Percentiles rank a stretch among this genome's conserved stretches.
phyloP scores from a whole-genome alignment of 805 yeast species.

The Ogataea populi-albae region DNA sequence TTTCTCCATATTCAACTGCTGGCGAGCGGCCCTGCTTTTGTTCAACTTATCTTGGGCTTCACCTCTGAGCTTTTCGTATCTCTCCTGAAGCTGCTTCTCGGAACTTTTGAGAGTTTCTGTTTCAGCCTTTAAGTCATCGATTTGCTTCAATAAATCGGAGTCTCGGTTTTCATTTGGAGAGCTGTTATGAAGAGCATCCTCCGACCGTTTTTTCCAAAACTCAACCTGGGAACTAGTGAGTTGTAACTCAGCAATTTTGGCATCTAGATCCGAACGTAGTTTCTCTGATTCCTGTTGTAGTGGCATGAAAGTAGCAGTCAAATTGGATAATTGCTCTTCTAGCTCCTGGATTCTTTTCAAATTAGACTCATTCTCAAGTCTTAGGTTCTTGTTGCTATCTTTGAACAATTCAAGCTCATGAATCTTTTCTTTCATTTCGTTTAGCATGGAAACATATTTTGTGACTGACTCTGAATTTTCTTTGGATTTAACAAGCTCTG shows the following conservation, averaged over 20 bases:
- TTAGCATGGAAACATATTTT: conserved; percentile 20
- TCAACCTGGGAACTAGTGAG: conserved; percentile 51
- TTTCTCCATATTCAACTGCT: conserved; percentile 16
- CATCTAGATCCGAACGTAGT: conserved; percentile 34
- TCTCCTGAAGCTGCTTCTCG: conserved; percentile 19
- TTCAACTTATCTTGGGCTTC: conserved; percentile 32
- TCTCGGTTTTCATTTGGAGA: conserved; percentile 18
- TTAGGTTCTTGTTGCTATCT: conserved; percentile 27
- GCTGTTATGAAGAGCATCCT: conserved; percentile 38
- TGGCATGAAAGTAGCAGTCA: conserved; percentile 10
- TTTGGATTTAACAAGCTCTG: conserved; percentile 40
- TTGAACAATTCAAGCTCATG: conserved; percentile 29
- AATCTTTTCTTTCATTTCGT: conserved; percentile 27
- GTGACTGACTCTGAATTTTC: conserved; percentile 22
- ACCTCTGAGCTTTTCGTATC: conserved; percentile 29
- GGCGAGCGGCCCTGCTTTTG: conserved; percentile 24
- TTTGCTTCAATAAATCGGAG: conserved; percentile 18
- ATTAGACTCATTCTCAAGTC: conserved; percentile 20
- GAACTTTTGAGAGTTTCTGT: conserved; percentile 15
- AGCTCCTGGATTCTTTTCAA: conserved; percentile 13
- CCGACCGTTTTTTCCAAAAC: conserved; percentile 55
- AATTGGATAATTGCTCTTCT: conserved; percentile 12
- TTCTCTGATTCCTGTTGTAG: conserved; percentile 14
- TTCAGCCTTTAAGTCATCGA: conserved; percentile 23
- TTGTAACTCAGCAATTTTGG: conserved; percentile 48